These are phyloP conservation scores for Thalassiosira hispida DNA, from an alignment of 352 stramenopile genomes.

Conservation along the genomic window DNA sequence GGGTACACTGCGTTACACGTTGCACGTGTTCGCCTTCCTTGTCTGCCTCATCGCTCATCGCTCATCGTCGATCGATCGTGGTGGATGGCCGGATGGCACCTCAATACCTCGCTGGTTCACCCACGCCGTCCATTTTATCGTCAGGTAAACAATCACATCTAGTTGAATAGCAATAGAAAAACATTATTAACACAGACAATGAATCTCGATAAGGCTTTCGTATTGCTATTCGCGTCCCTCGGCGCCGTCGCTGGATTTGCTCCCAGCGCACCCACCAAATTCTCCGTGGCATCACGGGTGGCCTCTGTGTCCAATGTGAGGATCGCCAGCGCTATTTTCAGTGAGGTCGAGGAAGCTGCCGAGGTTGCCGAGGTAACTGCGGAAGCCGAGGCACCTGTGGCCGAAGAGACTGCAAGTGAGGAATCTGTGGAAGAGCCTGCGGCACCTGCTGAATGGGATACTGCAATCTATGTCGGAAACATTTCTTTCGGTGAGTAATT, in stretches of 20 bases:
- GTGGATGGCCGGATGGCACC: too few species aligned
- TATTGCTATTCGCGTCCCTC: constrained; percentile 48
- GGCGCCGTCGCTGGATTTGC: constrained; percentile 46
- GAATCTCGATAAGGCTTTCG: constrained; percentile 48
- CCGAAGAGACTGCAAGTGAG: not conserved
- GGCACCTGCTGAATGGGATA: constrained; percentile 24
- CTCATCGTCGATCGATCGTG: too few species aligned
- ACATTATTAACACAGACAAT: constrained; percentile 34
- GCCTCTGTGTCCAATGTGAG: constrained; percentile 12
- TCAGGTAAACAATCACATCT: too few species aligned
- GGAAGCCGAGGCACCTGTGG: constrained; percentile 3
- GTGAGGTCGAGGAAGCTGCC: constrained; percentile 27
- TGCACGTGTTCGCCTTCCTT: too few species aligned
- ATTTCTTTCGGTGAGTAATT: constrained; percentile 70
- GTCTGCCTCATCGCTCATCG: too few species aligned
- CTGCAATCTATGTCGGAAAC: constrained; percentile 75
- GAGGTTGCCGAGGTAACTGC: constrained; percentile 11
- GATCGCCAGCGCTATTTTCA: constrained; percentile 37
- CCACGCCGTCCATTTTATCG: too few species aligned
- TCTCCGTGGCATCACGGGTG: constrained; percentile 8
- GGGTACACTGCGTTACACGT: too few species aligned
- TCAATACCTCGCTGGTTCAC: too few species aligned
- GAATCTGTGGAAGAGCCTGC: not conserved
- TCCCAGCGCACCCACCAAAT: constrained; percentile 3
- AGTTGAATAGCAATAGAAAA: too few species aligned